Conservation (phyloP, 768 basidiomycete species). For the Royoungia palumana region DNA sequence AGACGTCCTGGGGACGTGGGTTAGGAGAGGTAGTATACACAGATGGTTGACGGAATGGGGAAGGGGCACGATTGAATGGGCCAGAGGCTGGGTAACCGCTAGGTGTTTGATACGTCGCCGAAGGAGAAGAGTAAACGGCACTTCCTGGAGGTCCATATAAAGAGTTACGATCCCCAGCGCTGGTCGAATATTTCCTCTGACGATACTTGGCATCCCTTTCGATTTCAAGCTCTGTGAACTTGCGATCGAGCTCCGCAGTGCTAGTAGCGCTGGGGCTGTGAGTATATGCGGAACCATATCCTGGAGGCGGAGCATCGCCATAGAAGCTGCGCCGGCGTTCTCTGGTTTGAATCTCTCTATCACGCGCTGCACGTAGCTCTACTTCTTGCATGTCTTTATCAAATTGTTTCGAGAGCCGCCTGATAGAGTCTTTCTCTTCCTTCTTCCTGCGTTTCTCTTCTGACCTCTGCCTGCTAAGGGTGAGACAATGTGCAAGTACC, state of each 20-base stretch:
- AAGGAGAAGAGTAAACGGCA: slow-evolving; percentile 24
- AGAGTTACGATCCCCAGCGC: slow-evolving; percentile 33
- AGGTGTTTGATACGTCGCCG: slow-evolving; percentile 26
- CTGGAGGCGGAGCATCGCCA: slow-evolving; percentile 32
- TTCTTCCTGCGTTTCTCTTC: slow-evolving; percentile 53
- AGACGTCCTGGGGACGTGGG: slow-evolving; percentile 45
- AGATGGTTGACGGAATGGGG: slow-evolving; percentile 32
- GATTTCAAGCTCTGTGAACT: slow-evolving; percentile 33
- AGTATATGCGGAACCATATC: slow-evolving; percentile 22
- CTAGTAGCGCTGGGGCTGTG: slow-evolving; percentile 23
- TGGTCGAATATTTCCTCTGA: slow-evolving; percentile 45
- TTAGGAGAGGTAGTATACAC: slow-evolving; percentile 45
- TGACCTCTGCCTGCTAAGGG: slow-evolving; percentile 40
- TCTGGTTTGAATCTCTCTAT: slow-evolving; percentile 46
- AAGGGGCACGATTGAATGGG: slow-evolving; percentile 32
- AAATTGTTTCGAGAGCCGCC: slow-evolving; percentile 36
- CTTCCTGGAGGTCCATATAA: slow-evolving; percentile 13
- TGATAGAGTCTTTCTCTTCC: slow-evolving; percentile 44
- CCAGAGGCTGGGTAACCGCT: slow-evolving; percentile 29
- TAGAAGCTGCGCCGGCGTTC: slow-evolving; percentile 58
- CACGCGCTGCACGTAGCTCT: slow-evolving; percentile 56
- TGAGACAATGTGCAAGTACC: slow-evolving; percentile 11
- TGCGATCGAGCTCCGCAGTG: slow-evolving; percentile 37
- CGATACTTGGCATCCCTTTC: slow-evolving; percentile 34
- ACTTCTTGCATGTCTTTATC: slow-evolving; percentile 48